Base-by-base conservation (phyloP, 805 yeast species). In the Kodamaea hsintzibuensis region DNA sequence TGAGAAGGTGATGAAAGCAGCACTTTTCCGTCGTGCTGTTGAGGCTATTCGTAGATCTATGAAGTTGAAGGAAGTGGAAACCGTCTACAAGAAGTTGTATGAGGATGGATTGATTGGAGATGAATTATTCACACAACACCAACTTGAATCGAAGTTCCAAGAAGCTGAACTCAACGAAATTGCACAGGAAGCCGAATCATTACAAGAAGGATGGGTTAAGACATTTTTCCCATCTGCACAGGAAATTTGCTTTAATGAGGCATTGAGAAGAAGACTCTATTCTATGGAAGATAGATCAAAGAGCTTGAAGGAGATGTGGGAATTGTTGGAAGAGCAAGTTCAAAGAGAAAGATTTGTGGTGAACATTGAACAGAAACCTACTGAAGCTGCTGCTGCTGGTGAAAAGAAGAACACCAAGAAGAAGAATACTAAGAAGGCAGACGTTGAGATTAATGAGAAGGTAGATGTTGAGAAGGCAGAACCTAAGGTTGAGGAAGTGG, bases 61-160 rank as follows among this genome's bases (percentile, higher is more conserved):
- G 69, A 88, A 89, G 64, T 74, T 91, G 67, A 87, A 88, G 67
- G 98, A 93, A 66, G 78, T 82, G 57, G 88, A 88, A 68, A 85
- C 86, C 5, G 83, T 79, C 53, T 81, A 91, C 63, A 83, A 81
- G 49, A 77, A 81, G 52, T 76, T 95, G 56, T 92, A 91, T 68
- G 93, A 92, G 65, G 83, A 83, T 51, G 98, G 98, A 0, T 84
- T 91, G 14, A 85, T 95, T 57, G 98, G 98, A 35, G 98, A 95
- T 63, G 96, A 89, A 51, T 76, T 89, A 37, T 88, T 83, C 80
- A 87, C 88, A 68, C 85, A 95, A 62, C 91, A 82, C 69, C 85
- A 84, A 60, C 81, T 90, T 49, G 91, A 90, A 59, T 82, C 81
- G 54, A 89, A 90, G 70, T 68, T 91, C 57, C 88, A 88, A 61